These are phyloP conservation scores for Neurospora sp. DNA, from an alignment of 495 filamentous ascomycete genomes.

Conservation along the genomic window DNA sequence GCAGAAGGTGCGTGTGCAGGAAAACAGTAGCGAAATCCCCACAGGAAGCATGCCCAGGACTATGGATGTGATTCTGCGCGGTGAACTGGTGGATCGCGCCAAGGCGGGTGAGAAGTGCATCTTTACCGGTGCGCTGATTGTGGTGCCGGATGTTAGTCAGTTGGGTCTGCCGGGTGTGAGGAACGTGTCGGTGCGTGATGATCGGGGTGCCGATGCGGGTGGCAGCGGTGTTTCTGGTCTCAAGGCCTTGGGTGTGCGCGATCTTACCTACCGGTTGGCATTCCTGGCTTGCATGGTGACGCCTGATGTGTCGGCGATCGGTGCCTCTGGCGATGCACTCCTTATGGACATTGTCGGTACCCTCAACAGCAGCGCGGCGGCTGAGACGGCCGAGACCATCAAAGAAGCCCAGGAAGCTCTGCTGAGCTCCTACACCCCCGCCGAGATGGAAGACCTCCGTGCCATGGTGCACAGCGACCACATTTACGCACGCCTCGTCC, in stretches of 20 bases:
- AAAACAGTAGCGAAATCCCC: conserved; percentile 95
- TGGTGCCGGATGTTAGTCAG: conserved; percentile 94
- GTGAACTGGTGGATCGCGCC: conserved; percentile 93
- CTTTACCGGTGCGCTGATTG: conserved; percentile 92
- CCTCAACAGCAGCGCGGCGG: conserved; percentile 55
- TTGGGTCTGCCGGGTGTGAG: conserved; percentile 80
- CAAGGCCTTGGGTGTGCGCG: conserved; percentile 85
- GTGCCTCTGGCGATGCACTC: conserved; percentile 34
- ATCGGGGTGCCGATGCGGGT: conserved; percentile 68
- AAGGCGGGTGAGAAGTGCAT: conserved; percentile 98
- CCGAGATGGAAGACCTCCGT: conserved; percentile 85
- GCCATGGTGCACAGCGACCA: conserved; percentile 90
- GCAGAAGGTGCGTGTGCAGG: conserved; percentile 96
- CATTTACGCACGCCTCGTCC: conserved; percentile 86
- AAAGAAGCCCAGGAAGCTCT: conserved; percentile 85
- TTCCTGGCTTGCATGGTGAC: conserved; percentile 97
- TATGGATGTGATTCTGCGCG: conserved; percentile 94
- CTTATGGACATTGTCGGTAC: conserved; percentile 66
- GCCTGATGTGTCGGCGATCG: conserved; percentile 71
- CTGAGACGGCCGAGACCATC: conserved; percentile 56
- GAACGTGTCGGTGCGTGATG: conserved; percentile 79
- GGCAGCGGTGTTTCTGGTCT: conserved; percentile 78
- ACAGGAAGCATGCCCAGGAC: conserved; percentile 98
- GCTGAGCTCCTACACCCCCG: conserved; percentile 66
- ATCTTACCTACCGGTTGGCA: conserved; percentile 93